Evolutionary conservation across 1,284 basidiomycete species (phyloP).

Genomic region (Amylostereum chailletii): DNA sequence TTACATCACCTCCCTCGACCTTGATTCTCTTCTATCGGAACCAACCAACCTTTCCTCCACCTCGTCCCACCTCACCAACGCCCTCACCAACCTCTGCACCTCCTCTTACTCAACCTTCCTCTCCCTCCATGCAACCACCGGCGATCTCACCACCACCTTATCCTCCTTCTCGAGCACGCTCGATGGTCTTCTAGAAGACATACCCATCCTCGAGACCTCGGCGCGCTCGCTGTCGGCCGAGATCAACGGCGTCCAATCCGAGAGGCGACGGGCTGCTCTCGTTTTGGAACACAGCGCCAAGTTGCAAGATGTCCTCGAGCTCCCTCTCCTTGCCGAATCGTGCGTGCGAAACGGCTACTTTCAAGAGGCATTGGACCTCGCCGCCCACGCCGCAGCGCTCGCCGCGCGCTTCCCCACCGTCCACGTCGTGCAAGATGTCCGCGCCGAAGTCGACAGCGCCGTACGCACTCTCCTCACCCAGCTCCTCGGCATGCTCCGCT

Average conservation of each 20-base stretch:
- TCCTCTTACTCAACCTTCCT: constrained; percentile 86
- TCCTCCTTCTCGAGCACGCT: constrained; percentile 61
- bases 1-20: constrained; percentile 56
- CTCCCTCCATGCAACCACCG: constrained; percentile 67
- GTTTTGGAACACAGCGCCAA: constrained; percentile 89
- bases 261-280: constrained; percentile 65
- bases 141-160: constrained; percentile 59
- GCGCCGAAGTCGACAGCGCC: constrained; percentile 68
- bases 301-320: constrained; percentile 82
- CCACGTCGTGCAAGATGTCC: constrained; percentile 44
- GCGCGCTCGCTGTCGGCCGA: constrained; percentile 56
- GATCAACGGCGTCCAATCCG: constrained; percentile 48
- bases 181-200: constrained; percentile 52
- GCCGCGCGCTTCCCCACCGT: constrained; percentile 31
- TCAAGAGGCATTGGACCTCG: constrained; percentile 80
- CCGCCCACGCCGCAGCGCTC: constrained; percentile 52
- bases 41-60: constrained; percentile 73
- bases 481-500: constrained; percentile 72
- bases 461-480: constrained; percentile 69
- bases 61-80: constrained; percentile 75
- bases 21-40: constrained; percentile 60
- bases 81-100: constrained; percentile 80
- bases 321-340: constrained; percentile 84
- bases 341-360: constrained; percentile 90
- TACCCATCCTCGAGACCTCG: constrained; percentile 67